Percentiles rank a stretch among this genome's conserved stretches.
These are phyloP conservation scores for Pythium apleroticum DNA, from an alignment of 352 stramenopile species.

Conservation along the genomic window DNA sequence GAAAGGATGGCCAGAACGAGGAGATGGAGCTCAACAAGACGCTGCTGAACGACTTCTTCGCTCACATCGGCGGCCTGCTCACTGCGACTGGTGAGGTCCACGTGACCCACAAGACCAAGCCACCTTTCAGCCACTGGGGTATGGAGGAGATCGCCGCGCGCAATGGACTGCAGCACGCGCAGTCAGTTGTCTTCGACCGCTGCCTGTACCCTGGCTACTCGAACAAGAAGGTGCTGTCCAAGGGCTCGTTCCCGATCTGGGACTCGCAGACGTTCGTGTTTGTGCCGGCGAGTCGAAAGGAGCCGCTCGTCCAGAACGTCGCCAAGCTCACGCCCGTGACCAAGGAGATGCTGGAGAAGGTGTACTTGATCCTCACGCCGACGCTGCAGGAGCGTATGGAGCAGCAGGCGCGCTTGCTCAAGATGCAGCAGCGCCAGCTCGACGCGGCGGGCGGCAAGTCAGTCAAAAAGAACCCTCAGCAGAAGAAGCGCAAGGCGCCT, in stretches of 20 bases:
- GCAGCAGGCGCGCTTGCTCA: slow-evolving; percentile 33
- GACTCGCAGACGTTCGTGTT: slow-evolving; percentile 96
- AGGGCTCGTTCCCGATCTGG: slow-evolving; percentile 95
- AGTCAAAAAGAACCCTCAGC: slow-evolving; percentile 17
- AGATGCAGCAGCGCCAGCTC: slow-evolving; percentile 37
- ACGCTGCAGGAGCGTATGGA: slow-evolving; percentile 48
- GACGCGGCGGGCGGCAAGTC: slow-evolving; percentile 17
- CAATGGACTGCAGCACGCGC: slow-evolving; percentile 49
- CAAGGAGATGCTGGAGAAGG: slow-evolving; percentile 56
- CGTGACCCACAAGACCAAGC: slow-evolving; percentile 96
- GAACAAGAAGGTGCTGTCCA: slow-evolving; percentile 95
- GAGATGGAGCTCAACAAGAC: slow-evolving; percentile 95
- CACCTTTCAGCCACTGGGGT: slow-evolving; percentile 87
- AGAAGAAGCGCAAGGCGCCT: slow-evolving; percentile 31
- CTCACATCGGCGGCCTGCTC: slow-evolving; percentile 48
- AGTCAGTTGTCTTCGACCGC: slow-evolving; percentile 92
- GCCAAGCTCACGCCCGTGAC: slow-evolving; percentile 46
- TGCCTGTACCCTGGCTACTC: slow-evolving; percentile 92
- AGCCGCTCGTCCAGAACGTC: slow-evolving; percentile 17
- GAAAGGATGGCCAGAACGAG: slow-evolving; percentile 96
- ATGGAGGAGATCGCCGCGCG: slow-evolving; percentile 65
- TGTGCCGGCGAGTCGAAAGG: slow-evolving; percentile 31
- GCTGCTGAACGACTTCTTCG: slow-evolving; percentile 91
- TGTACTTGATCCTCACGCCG: slow-evolving; percentile 67
- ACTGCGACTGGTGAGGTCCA: slow-evolving; percentile 86